These are phyloP conservation scores for Tylopilus sp. DNA, from an alignment of 1,284 basidiomycete genomes.

Conservation along the genomic window DNA sequence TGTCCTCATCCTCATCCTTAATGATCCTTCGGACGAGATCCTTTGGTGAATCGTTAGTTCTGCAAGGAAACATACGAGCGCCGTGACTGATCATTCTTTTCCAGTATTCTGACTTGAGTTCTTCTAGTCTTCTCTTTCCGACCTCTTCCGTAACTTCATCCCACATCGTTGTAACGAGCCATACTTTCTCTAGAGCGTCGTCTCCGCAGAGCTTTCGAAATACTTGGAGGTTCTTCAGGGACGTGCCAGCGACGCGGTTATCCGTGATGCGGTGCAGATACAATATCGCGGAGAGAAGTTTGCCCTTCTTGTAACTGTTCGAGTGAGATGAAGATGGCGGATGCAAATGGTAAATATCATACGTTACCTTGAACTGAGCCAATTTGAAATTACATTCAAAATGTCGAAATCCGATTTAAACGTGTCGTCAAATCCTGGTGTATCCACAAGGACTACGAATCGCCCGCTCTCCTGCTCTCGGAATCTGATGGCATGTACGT, in stretches of 20 bases:
- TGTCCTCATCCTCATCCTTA: background rate
- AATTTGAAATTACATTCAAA: constrained; percentile 29
- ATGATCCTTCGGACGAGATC: background rate
- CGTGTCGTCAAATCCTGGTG: constrained; percentile 2
- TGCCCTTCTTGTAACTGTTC: constrained; percentile 45
- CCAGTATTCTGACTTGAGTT: constrained; percentile 31
- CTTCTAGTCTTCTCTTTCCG: constrained; percentile 29
- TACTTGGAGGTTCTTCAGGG: constrained; percentile 54
- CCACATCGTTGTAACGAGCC: constrained; percentile 54
- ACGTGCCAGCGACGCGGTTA: constrained; percentile 55
- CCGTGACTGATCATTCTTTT: constrained; percentile 3
- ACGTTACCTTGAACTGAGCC: constrained; percentile 19
- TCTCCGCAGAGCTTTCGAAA: constrained; percentile 46
- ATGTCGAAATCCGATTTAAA: constrained; percentile 30
- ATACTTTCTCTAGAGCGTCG: constrained; percentile 30
- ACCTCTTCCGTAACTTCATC: constrained; percentile 22
- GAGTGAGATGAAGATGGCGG: background rate
- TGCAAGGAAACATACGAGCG: background rate
- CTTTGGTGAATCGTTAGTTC: background rate
- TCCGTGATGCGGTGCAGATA: constrained; percentile 64
- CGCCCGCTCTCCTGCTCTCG: background rate
- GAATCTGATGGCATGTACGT: constrained; percentile 17
- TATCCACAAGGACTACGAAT: constrained; percentile 11
- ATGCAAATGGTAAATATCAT: background rate
- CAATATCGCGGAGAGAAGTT: constrained; percentile 52